Evolutionary conservation across 495 filamentous ascomycete genomes (phyloP).

Genomic region (Neurospora tetraspora): DNA sequence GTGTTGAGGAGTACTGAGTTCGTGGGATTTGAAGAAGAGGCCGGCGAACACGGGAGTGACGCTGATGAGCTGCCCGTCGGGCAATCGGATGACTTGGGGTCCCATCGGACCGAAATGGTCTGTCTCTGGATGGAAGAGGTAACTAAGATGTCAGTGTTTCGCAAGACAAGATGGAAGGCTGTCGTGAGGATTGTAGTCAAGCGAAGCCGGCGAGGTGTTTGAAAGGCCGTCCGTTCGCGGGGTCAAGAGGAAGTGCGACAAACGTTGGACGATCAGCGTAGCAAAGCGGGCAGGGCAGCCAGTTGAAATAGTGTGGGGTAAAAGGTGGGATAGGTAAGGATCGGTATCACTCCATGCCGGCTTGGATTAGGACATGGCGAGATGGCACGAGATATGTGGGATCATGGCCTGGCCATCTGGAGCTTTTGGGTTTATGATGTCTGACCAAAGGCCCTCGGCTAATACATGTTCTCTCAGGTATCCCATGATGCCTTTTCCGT

Average conservation of each 20-base stretch:
- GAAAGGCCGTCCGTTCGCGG: neutral
- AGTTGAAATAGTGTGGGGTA: neutral
- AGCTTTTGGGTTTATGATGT: neutral
- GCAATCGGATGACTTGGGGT: slow-evolving; percentile 49
- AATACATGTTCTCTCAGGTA: neutral
- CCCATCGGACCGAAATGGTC: slow-evolving; percentile 18
- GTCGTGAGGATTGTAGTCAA: neutral
- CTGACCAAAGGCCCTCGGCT: neutral
- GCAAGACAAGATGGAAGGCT: neutral
- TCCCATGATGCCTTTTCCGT: neutral
- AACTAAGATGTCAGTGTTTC: neutral
- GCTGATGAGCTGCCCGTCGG: slow-evolving; percentile 76
- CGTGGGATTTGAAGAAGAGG: slow-evolving; percentile 76
- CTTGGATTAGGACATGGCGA: neutral
- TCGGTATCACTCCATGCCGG: neutral
- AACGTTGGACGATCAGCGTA: neutral
- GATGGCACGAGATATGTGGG: neutral
- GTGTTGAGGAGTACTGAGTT: slow-evolving; percentile 53
- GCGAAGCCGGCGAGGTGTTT: too few species aligned
- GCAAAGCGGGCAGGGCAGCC: neutral
- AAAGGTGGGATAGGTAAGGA: neutral
- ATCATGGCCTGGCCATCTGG: neutral
- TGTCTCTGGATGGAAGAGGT: neutral
- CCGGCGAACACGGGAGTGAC: slow-evolving; percentile 80
- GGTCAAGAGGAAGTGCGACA: neutral